These are phyloP conservation scores for Termitomyces sp. DNA, from an alignment of 768 basidiomycete genomes.

Conservation along the genomic window DNA sequence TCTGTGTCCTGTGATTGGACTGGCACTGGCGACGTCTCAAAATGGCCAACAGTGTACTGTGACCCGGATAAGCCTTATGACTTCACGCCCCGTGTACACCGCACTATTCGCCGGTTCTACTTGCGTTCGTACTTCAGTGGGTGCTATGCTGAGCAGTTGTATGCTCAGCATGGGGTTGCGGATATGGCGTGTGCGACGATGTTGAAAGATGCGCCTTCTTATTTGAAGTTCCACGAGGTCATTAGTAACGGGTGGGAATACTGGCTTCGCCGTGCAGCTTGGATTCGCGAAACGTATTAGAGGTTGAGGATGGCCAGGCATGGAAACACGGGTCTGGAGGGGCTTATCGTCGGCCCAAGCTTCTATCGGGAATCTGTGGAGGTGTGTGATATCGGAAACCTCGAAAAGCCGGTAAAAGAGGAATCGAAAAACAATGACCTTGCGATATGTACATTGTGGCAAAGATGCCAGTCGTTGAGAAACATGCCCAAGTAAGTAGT, in stretches of 20 bases:
- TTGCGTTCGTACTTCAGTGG: neutral
- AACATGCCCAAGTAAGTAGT: too few relatives aligned
- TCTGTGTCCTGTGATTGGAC: neutral
- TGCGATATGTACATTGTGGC: too few relatives aligned
- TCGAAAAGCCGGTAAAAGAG: too few relatives aligned
- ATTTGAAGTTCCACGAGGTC: neutral
- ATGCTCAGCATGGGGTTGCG: neutral
- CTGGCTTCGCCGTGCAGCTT: neutral
- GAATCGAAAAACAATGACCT: too few relatives aligned
- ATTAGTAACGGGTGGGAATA: neutral
- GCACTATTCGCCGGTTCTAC: neutral
- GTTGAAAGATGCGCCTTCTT: neutral
- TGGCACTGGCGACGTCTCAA: neutral
- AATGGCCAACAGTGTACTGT: neutral
- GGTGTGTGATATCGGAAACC: neutral
- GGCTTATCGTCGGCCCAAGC: neutral
- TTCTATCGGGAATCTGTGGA: neutral
- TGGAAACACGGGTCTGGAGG: neutral
- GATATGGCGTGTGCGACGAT: neutral
- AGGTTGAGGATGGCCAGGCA: neutral
- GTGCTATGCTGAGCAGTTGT: neutral
- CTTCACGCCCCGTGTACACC: neutral
- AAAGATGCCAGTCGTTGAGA: too few relatives aligned
- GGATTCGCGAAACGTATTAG: neutral
- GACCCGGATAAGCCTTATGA: too few relatives aligned